A percentile compares a stretch with the other conserved stretches of the same genome.
These are phyloP conservation scores for Scutellaria barbata DNA, from an alignment of 257 asterid genomes.

Conservation along the genomic window DNA sequence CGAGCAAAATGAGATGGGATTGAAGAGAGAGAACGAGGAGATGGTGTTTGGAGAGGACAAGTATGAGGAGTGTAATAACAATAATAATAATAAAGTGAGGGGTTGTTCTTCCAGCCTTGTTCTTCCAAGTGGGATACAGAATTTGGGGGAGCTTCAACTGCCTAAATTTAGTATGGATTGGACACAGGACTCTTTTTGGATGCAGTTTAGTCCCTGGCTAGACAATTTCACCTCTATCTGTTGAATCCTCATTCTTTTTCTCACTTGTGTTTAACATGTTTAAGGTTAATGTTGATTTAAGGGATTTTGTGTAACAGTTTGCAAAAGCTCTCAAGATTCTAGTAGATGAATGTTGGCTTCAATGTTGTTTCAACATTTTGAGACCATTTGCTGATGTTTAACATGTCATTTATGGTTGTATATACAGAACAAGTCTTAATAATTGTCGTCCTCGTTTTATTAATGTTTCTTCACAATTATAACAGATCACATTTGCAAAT, in stretches of 20 bases:
- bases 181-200: conserved; percentile 68
- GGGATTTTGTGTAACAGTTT: background rate
- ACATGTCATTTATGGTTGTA: too few relatives aligned
- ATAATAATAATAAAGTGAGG: conserved; percentile 4
- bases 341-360: background rate
- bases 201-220: conserved; percentile 71
- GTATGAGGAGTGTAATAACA: too few relatives aligned
- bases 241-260: too few relatives aligned
- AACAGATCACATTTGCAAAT: too few relatives aligned
- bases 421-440: too few relatives aligned
- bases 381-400: too few relatives aligned
- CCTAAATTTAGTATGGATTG: conserved; percentile 57
- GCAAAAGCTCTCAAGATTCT: conserved; percentile 1
- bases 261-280: too few relatives aligned
- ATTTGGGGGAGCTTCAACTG: conserved; percentile 52
- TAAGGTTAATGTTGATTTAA: background rate
- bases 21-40: conserved; percentile 40
- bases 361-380: too few relatives aligned
- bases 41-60: conserved; percentile 12
- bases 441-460: too few relatives aligned
- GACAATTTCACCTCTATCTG: conserved; percentile 43
- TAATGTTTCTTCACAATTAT: too few relatives aligned
- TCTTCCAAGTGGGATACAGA: conserved; percentile 38
- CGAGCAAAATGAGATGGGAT: background rate
- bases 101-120: conserved; percentile 27